Evolutionary conservation across 306 rosid genomes (phyloP).

Genomic region (Clitoria ternatea): DNA sequence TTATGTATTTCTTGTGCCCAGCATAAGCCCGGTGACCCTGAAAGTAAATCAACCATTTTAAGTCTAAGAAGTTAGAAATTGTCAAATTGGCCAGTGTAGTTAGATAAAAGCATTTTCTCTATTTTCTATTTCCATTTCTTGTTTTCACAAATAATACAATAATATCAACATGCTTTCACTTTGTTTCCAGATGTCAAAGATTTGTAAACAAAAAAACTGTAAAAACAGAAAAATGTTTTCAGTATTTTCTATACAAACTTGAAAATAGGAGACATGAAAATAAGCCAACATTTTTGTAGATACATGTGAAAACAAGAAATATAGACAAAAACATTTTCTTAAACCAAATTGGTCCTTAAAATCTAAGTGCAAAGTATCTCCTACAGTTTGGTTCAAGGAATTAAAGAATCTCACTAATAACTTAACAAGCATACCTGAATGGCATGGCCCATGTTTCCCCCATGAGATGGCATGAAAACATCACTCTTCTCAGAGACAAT

Average conservation of each 20-base stretch:
- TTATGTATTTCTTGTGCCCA: conserved; percentile 91
- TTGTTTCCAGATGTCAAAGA: not conserved
- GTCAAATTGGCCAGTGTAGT: not conserved
- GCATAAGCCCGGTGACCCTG: conserved; percentile 90
- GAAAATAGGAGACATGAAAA: not conserved
- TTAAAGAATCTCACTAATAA: not conserved
- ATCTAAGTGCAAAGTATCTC: not conserved
- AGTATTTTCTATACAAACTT: not conserved
- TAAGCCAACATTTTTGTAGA: not conserved
- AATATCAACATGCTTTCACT: not conserved
- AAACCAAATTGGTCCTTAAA: not conserved
- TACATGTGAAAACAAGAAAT: no score
- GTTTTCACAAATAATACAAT: not conserved
- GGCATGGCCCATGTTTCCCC: conserved; percentile 98
- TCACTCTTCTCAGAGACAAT: conserved; percentile 83
- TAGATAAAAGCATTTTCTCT: not conserved
- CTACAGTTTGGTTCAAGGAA: not conserved
- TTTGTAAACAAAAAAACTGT: not conserved
- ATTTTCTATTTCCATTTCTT: not conserved
- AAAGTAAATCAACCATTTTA: conserved; percentile 5
- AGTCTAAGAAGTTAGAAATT: conserved; percentile 8
- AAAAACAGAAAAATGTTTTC: not conserved
- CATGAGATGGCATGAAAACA: conserved; percentile 98
- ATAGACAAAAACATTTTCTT: no score
- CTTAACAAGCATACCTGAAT: conserved; percentile 57